Base-by-base conservation (phyloP, 257 asterid species). In the Solanum etuberosum region DNA sequence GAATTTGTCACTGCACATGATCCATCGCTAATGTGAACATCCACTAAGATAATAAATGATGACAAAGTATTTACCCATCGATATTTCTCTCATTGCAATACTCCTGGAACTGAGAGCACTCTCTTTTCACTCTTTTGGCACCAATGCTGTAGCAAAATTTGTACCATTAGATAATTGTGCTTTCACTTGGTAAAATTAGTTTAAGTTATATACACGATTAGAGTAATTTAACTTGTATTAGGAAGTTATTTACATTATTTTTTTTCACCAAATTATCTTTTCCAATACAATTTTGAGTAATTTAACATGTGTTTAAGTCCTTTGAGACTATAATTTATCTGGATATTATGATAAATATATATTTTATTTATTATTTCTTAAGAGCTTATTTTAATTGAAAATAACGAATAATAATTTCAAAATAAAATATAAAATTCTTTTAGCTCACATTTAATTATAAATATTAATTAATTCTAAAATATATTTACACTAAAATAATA, bases 41-140 rank as follows among this genome's bases (percentile, higher is more conserved):
- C 42, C 5, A 18, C 18, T 46, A 25, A 20, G 29, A 25, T 48
- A 71, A 40, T 35, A 42, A 23, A 18, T 0, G 15, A 4, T 16
- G 35, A 0, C 4, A 20, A 27, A 9, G 54, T 67, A 4, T 37
- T 10, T 92, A 94, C 98, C 98, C 96, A 68, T 94, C 94, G 38
- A 89, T 83, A 91, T 94, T 92, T 71, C 87, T 90, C 25, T 88
- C 90, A 42, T 91, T 91, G 93, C 98, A 94, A 88, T 91, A 93
- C 14, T 94, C 95, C 86, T 94, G 98, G 87, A 96, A 95, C 23
- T 91, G 88, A 27, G 96, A 90, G 88, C 98, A 93, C 84, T 93
- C 96, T 59, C 15, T 91, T 90, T 93, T 92, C 5, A 96, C 97
- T 84, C 89, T 94, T 86, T 89, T 94, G 40, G 98, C 99, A 18